Percentiles rank a stretch among this genome's conserved stretches.
These are phyloP conservation scores for Triticum dicoccoides DNA, from an alignment of 176 grass and related monocot species.

Conservation along the genomic window DNA sequence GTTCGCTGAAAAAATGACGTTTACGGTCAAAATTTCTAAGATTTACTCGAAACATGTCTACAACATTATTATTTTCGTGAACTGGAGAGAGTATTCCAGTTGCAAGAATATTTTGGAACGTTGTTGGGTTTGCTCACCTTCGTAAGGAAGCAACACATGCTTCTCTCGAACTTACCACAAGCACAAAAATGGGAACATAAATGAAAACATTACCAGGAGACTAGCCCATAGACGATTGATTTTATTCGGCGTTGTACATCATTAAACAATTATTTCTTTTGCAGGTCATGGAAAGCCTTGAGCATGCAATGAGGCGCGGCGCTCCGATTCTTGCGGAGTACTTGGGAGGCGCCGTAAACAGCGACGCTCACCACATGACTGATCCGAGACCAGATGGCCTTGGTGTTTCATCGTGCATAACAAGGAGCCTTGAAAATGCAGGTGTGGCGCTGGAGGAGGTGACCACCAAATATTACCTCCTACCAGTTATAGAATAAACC, in stretches of 20 bases:
- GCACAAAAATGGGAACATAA: not conserved
- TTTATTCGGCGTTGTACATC: not conserved
- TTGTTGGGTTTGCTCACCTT: not conserved
- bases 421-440: conserved; percentile 46
- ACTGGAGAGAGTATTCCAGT: not conserved
- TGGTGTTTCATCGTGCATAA: conserved; percentile 44
- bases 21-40: not conserved
- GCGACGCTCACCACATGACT: conserved; percentile 58
- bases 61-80: not conserved
- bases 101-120: not conserved
- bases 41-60: not conserved
- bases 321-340: conserved; percentile 45
- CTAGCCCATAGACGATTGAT: not conserved
- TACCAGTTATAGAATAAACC: not conserved
- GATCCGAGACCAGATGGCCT: conserved; percentile 44
- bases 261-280: not conserved
- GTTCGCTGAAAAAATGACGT: not conserved
- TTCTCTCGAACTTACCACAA: not conserved
- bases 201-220: not conserved
- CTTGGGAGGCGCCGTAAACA: conserved; percentile 53
- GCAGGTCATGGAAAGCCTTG: conserved; percentile 55
- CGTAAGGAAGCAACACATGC: not conserved
- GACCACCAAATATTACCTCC: not conserved
- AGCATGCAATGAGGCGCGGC: not conserved
- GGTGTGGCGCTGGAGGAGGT: conserved; percentile 64